Conservation (phyloP, 352 stramenopile genomes). For the Globisporangium paroecandrum region DNA sequence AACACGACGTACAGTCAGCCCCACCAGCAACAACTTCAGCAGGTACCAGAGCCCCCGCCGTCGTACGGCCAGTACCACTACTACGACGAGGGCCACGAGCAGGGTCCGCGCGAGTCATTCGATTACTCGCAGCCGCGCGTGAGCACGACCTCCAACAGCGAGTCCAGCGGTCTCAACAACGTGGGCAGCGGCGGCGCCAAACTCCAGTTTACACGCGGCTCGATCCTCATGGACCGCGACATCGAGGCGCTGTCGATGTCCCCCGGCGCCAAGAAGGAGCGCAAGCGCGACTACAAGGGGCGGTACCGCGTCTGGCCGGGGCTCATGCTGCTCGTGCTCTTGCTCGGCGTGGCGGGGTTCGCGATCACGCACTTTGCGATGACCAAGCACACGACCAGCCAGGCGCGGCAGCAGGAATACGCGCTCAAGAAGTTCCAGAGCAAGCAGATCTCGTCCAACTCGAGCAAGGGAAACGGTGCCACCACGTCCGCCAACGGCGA, state of each 20-base stretch:
- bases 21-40: neutral
- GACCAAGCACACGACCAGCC: constrained; percentile 18
- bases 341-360: constrained; percentile 29
- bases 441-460: constrained; percentile 7
- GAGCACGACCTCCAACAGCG: constrained; percentile 13
- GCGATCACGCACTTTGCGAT: constrained; percentile 30
- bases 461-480: constrained; percentile 12
- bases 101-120: constrained; percentile 8
- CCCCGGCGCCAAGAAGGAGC: constrained; percentile 14
- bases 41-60: neutral
- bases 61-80: constrained; percentile 14
- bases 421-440: constrained; percentile 24
- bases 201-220: constrained; percentile 38
- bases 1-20: too few relatives aligned
- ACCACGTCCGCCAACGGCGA: constrained; percentile 29
- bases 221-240: constrained; percentile 39
- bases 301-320: constrained; percentile 52
- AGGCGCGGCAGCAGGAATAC: constrained; percentile 23
- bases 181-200: too few relatives aligned
- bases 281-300: constrained; percentile 44
- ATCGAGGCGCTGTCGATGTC: constrained; percentile 32
- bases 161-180: neutral
- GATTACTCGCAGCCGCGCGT: constrained; percentile 7
- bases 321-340: constrained; percentile 31
- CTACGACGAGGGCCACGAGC: constrained; percentile 11